Evolutionary conservation across 1,284 basidiomycete genomes (phyloP).

Genomic region (Sparassis latifolia): DNA sequence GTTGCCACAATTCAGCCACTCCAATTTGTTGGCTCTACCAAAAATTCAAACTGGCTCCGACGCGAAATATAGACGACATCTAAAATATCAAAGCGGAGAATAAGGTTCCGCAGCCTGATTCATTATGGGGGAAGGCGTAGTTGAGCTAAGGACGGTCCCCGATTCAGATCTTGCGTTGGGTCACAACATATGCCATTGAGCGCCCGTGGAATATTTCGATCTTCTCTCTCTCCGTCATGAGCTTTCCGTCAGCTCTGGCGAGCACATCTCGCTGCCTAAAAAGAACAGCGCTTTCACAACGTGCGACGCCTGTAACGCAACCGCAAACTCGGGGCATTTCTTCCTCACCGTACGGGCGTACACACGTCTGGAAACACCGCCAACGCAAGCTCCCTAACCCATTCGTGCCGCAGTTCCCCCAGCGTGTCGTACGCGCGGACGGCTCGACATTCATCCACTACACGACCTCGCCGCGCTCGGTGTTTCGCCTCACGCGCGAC

Average conservation of each 20-base stretch:
- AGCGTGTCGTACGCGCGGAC: constrained; percentile 77
- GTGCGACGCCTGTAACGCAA: background rate
- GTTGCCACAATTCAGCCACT: too few relatives aligned
- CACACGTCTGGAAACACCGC: constrained; percentile 70
- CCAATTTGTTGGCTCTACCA: too few relatives aligned
- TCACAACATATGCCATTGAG: too few relatives aligned
- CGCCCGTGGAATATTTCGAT: too few relatives aligned
- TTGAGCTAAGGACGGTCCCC: too few relatives aligned
- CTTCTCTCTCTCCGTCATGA: background rate
- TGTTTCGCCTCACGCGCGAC: constrained; percentile 73
- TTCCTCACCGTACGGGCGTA: constrained; percentile 67
- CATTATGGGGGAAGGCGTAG: too few relatives aligned
- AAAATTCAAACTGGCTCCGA: too few relatives aligned
- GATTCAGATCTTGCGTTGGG: too few relatives aligned
- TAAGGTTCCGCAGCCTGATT: too few relatives aligned
- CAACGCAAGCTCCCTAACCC: constrained; percentile 67
- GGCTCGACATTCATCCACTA: constrained; percentile 83
- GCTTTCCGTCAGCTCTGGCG: background rate
- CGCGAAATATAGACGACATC: too few relatives aligned
- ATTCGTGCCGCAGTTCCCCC: constrained; percentile 77
- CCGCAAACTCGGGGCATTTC: constrained; percentile 42
- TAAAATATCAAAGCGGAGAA: too few relatives aligned
- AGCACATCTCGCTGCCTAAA: background rate
- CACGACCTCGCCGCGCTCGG: constrained; percentile 77
- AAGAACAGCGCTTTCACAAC: background rate